These are phyloP conservation scores for Salix brachista DNA, from an alignment of 345 rosid species.

Conservation along the genomic window DNA sequence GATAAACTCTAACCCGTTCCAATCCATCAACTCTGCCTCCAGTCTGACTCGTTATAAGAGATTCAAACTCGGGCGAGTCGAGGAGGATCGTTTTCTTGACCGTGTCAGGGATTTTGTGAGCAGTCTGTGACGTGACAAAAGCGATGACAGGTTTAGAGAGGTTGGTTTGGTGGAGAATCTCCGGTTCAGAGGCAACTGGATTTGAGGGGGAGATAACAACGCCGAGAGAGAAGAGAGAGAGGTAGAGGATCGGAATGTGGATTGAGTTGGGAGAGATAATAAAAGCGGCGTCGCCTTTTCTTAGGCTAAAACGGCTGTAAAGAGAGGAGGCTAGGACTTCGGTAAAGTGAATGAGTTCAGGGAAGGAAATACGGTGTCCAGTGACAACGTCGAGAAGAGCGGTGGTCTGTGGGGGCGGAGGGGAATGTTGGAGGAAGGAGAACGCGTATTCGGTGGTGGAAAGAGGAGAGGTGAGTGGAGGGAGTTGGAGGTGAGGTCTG, in stretches of 20 bases:
- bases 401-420: constrained; percentile 31
- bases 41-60: constrained; percentile 22
- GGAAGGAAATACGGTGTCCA: constrained; percentile 32
- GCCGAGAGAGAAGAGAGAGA: constrained; percentile 54
- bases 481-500: constrained; percentile 33
- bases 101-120: constrained; percentile 33
- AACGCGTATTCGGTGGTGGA: constrained; percentile 39
- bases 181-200: constrained; percentile 37
- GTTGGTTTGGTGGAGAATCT: constrained; percentile 36
- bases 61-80: constrained; percentile 48
- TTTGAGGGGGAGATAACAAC: constrained; percentile 48
- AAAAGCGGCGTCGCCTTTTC: constrained; percentile 43
- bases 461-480: constrained; percentile 23
- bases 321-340: constrained; percentile 33
- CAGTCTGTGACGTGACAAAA: constrained; percentile 36
- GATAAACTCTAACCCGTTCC: constrained; percentile 17
- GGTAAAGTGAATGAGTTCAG: constrained; percentile 34
- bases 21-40: not conserved
- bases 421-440: constrained; percentile 32
- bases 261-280: constrained; percentile 43
- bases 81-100: constrained; percentile 26
- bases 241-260: constrained; percentile 46
- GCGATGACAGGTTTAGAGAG: constrained; percentile 51
- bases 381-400: constrained; percentile 42
- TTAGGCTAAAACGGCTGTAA: constrained; percentile 26